Percentiles rank a stretch among this genome's conserved stretches.
Conservation (phyloP, 2,329 filamentous ascomycete species). For the Pseudogymnoascus sp. region DNA sequence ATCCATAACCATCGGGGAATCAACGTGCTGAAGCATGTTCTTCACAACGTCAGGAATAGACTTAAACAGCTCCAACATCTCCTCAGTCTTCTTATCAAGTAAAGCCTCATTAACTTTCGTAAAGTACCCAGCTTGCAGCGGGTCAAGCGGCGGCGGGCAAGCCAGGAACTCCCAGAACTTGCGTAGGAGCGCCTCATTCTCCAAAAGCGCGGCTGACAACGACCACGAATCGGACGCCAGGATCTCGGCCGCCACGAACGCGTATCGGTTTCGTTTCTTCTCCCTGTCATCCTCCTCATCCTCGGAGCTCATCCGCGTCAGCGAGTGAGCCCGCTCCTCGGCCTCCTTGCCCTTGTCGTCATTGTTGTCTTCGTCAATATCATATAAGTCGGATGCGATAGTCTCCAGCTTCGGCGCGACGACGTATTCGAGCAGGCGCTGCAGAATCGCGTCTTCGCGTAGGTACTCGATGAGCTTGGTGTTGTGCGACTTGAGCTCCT, state of each 20-base stretch:
- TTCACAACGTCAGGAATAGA: constrained; percentile 73
- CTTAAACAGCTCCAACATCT: constrained; percentile 89
- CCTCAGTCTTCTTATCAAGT: constrained; percentile 94
- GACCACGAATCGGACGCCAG: constrained; percentile 95
- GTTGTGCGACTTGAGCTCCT: constrained; percentile 97
- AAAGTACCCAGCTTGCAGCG: constrained; percentile 93
- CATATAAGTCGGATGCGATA: constrained; percentile 44
- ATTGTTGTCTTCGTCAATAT: constrained; percentile 44
- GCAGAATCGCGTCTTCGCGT: constrained; percentile 76
- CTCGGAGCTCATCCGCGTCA: constrained; percentile 39
- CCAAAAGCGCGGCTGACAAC: constrained; percentile 85
- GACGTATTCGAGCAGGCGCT: constrained; percentile 84
- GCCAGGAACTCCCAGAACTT: constrained; percentile 90
- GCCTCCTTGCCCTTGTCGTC: constrained; percentile 36
- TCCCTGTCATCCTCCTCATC: constrained; percentile 68
- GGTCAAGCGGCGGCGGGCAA: constrained; percentile 76
- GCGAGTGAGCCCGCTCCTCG: constrained; percentile 43
- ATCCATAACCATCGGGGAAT: constrained; percentile 98
- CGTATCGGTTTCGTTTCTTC: constrained; percentile 87
- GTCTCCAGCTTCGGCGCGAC: constrained; percentile 66
- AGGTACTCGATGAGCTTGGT: constrained; percentile 95
- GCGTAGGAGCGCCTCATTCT: constrained; percentile 69
- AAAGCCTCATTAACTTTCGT: constrained; percentile 98
- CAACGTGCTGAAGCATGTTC: constrained; percentile 84
- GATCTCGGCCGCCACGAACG: constrained; percentile 87